Base-by-base conservation (phyloP, 495 filamentous ascomycete species). In the Neurospora sp. region DNA sequence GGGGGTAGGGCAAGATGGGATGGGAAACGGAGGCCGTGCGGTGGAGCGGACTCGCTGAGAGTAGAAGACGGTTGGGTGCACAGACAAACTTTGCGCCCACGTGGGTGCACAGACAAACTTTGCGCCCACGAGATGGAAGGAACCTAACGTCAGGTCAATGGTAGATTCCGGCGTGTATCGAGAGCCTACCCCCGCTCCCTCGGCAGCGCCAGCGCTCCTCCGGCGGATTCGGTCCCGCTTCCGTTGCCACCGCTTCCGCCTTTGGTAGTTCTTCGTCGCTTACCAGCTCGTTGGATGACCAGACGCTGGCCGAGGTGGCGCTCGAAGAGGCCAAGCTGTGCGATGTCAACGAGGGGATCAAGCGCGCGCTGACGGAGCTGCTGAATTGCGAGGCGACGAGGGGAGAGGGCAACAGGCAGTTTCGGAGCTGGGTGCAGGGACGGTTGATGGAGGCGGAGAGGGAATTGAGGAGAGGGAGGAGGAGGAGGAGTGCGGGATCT, bases 401-500 rank as follows among this genome's bases (percentile, higher is more conserved):
- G 31, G 75, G 76, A 10, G 88, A 91, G 77, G 53, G 14, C 1
- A 65, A 65, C 14, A 77, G 79, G n/a, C 81, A 82, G 31, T 88
- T 89, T 77, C 83, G 89, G 42, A 85, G 81, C 9, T 91, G 89
- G 89, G 86, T 91, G 3, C 89, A 91, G 77, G 83, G 83, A 9
- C 82, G 88, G 35, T 80, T 91, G 37, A 89, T 91, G 86, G 88
- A 91, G 76, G 86, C 87, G 45, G 89, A 91, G 76, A 85, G 82
- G 71, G 88, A 91, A 76, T 80, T 91, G 44, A 81, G 84, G 61
- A 82, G 81, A 45, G 83, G 84, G 4, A 77, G 84, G 41, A 76
- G 84, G 71, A 76, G 83, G 70, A 78, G 84, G 14, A 85, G 83
- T 73, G 81, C 80, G 3, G 53, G 53, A 0, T 1, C 2, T 16